phyloP scores from a whole-genome alignment of 2,329 filamentous ascomycete species.

The Fusarium devonianum region DNA sequence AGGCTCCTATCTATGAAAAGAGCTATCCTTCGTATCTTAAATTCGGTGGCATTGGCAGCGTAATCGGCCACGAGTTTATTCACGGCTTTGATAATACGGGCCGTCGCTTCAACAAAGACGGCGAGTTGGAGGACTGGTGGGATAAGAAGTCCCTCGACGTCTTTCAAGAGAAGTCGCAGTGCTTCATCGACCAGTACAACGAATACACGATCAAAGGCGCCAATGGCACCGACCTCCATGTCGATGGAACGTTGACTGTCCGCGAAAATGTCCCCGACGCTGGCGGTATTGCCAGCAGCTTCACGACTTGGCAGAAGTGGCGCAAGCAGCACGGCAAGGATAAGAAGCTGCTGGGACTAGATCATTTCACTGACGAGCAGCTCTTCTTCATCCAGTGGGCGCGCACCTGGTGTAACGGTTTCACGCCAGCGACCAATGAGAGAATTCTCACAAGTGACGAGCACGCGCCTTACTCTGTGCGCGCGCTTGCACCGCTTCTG shows the following conservation, averaged over 20 bases:
- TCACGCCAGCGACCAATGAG: too few relatives aligned
- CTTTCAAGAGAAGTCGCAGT: conserved; percentile 66
- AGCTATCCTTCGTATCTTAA: conserved; percentile 68
- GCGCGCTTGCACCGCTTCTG: not conserved
- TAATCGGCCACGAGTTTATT: conserved; percentile 73
- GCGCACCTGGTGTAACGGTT: too few relatives aligned
- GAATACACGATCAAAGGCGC: conserved; percentile 65
- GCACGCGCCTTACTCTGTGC: too few relatives aligned
- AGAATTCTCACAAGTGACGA: too few relatives aligned
- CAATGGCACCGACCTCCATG: conserved; percentile 61
- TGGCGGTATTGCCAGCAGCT: not conserved
- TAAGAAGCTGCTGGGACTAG: not conserved
- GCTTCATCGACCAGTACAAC: conserved; percentile 72
- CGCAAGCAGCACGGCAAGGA: not conserved
- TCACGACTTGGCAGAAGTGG: not conserved
- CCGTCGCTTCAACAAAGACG: conserved; percentile 69
- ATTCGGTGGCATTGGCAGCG: conserved; percentile 72
- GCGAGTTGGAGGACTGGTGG: conserved; percentile 73
- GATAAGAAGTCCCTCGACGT: conserved; percentile 63
- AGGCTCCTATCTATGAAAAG: conserved; percentile 70
- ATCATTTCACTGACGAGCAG: not conserved
- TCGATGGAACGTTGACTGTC: too few relatives aligned
- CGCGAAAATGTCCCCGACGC: not conserved
- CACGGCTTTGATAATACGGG: conserved; percentile 74
- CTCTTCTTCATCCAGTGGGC: not conserved